Base-by-base conservation (phyloP, 768 basidiomycete species). In the Agaricus bisporus region DNA sequence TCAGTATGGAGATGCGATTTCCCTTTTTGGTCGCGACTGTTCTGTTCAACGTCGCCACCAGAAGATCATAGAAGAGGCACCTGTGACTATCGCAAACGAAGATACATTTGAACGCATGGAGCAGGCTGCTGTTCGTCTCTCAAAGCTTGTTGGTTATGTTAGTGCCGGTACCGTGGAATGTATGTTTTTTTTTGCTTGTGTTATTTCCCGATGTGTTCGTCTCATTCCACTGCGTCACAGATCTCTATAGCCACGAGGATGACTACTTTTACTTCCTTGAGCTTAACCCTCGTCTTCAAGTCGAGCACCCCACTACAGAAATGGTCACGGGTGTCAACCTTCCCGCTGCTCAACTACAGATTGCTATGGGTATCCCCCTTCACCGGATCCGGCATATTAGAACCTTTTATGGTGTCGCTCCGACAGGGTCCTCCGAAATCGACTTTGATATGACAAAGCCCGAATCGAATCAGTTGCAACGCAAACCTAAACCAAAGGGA, bases 291-390 rank as follows among this genome's bases (percentile, higher is more conserved):
- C 95, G 97, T 79, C 86, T 99, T 18, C 97, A 99, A 74, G 97
- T 99, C 63, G 97, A 99, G 73, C 97, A 99, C 69, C 97, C 97
- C 9, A 99, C 97, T 10, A 99, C 97, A 18, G 97, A 99, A 70
- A 99, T 98, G 92, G 97, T 98, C n/a, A 86, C 89, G 4, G 97
- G 97, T 9, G 95, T 98, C 72, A 97, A 98, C 70, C 81, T 99
- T 48, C 97, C 97, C 22, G 94, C 95, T 51, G 91, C 97, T 10
- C 97, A 99, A 67, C 82, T 98, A 44, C 95, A 98, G 68, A 77
- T 99, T 59, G 92, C 97, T 25, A 99, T 99, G 97, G 97, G 97
- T 73, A 79, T 98, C 53, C 94, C 97, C 41, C 78, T 99, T 48
- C 91, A 97, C 69, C 85, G 92, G 53, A 97, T 98, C 60, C 85